These are phyloP conservation scores for Dryas alaskensis DNA, from an alignment of 306 rosid species.

Conservation along the genomic window DNA sequence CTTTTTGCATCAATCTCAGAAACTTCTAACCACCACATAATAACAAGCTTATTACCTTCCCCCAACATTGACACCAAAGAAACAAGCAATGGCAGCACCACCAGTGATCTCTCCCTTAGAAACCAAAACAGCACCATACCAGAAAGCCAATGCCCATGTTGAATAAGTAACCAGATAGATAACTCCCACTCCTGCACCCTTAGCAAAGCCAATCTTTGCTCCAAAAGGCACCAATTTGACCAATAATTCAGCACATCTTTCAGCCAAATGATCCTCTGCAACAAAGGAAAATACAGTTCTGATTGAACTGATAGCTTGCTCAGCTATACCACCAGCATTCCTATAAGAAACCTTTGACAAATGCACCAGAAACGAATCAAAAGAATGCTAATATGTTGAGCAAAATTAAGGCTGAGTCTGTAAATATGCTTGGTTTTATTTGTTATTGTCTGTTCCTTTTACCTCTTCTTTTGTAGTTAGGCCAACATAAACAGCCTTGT, in stretches of 20 bases:
- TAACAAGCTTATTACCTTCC: conserved; percentile 55
- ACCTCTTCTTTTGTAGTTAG: conserved; percentile 81
- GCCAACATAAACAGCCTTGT: conserved; percentile 84
- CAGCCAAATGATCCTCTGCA: conserved; percentile 60
- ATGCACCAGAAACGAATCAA: conserved; percentile 13
- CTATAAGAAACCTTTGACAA: conserved; percentile 60
- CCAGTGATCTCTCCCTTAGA: conserved; percentile 54
- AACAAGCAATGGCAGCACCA: conserved; percentile 85
- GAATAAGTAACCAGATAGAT: conserved; percentile 79
- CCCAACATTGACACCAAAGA: conserved; percentile 85
- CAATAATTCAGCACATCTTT: conserved; percentile 50
- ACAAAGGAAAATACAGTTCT: conserved; percentile 90
- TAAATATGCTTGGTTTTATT: not conserved
- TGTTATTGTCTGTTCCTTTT: conserved; percentile 11
- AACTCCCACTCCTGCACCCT: conserved; percentile 83
- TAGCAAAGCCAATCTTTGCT: conserved; percentile 71
- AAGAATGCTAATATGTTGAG: not conserved
- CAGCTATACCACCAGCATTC: conserved; percentile 72
- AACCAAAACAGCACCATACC: conserved; percentile 74
- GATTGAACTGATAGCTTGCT: conserved; percentile 75
- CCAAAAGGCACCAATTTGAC: conserved; percentile 66
- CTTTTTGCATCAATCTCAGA: not conserved
- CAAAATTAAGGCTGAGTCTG: not conserved
- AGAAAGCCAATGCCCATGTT: conserved; percentile 93
- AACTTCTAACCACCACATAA: not conserved